Conservation (phyloP, 495 filamentous ascomycete species). For the Podospora fimiseda region DNA sequence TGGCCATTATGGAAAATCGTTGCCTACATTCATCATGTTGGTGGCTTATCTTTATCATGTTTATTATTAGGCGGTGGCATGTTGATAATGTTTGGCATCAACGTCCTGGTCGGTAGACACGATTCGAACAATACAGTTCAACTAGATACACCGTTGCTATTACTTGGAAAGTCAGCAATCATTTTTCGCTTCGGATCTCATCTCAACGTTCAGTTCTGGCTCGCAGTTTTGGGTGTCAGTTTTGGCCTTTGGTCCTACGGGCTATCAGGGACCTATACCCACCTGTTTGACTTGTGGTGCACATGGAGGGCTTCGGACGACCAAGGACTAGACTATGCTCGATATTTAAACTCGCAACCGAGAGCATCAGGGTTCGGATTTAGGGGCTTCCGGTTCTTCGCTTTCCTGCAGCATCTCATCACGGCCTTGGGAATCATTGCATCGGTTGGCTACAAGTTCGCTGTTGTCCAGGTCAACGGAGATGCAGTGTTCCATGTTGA, state of each 20-base stretch:
- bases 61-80: not conserved
- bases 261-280: not conserved
- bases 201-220: conserved; percentile 4
- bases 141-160: not conserved
- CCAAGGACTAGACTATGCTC: conserved; percentile 5
- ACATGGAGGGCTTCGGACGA: not conserved
- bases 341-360: conserved; percentile 10
- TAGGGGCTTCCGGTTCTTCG: not conserved
- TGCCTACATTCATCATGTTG: not conserved
- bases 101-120: not conserved
- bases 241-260: conserved; percentile 8
- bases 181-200: not conserved
- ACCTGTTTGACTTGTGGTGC: conserved; percentile 7
- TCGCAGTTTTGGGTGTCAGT: not conserved
- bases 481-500: not conserved
- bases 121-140: not conserved
- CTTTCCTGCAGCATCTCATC: not conserved
- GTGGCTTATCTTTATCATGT: not conserved
- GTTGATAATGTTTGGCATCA: not conserved
- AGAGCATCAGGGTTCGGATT: conserved; percentile 4
- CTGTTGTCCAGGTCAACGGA: not conserved
- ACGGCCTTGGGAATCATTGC: not conserved
- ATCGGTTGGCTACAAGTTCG: conserved; percentile 5
- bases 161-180: not conserved
- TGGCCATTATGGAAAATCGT: too few relatives aligned